A percentile compares a stretch with the other conserved stretches of the same genome.
Conservation (phyloP, 495 filamentous ascomycete genomes). For the Tuber magnatum region DNA sequence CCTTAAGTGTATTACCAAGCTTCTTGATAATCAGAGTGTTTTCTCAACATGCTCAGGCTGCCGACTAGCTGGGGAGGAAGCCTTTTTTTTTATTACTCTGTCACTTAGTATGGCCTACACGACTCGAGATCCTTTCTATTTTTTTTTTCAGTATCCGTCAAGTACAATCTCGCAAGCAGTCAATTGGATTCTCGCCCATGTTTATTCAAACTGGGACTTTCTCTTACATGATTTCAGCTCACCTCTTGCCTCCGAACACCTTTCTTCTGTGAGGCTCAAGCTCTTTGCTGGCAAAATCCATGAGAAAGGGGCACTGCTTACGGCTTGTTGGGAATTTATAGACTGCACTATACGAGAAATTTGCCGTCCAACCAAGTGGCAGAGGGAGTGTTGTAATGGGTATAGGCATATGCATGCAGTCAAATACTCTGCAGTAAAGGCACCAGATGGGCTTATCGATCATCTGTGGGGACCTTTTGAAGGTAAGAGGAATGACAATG, state of each 20-base stretch:
- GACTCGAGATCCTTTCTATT: not conserved
- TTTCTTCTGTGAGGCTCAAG: not conserved
- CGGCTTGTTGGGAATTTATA: not conserved
- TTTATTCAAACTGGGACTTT: not conserved
- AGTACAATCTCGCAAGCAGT: not conserved
- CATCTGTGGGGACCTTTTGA: not conserved
- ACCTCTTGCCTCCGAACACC: not conserved
- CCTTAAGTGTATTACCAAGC: not conserved
- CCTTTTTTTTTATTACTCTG: not conserved
- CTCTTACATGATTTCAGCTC: not conserved
- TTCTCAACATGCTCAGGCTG: not conserved
- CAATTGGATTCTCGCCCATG: not conserved
- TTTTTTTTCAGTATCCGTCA: not conserved
- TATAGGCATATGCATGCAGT: not conserved
- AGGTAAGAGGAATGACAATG: not conserved
- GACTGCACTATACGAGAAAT: not conserved
- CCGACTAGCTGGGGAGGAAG: not conserved
- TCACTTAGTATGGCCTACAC: not conserved
- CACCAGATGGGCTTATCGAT: not conserved
- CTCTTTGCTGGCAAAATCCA: not conserved
- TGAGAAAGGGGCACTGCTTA: not conserved
- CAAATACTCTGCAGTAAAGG: not conserved
- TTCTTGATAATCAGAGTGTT: not conserved
- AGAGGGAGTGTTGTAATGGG: not conserved
- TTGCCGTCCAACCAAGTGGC: not conserved